Evolutionary conservation across 306 rosid species (phyloP), one percentile per base, ranked within the genome.

Genomic region (Gastrolobium bilobum): DNA sequence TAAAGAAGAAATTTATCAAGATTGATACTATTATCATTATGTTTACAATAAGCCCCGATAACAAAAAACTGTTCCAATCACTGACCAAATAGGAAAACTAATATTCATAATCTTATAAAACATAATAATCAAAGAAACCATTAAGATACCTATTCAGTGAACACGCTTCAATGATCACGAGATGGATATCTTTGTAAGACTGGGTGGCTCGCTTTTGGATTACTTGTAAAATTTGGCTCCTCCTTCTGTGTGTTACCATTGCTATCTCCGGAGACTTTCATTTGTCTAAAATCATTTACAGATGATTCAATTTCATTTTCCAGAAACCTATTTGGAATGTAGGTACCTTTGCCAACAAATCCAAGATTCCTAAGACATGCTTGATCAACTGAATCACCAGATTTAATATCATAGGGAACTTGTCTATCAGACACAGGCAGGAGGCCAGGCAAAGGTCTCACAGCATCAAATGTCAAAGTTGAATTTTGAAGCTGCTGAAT

Each of bases 91-190:
- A 26, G n/a, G n/a, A 51, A 43, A 76, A 60, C 66, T 62, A 30
- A 26, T 38, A 86, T 31, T 70, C 76, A 60, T 30, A 14, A 38
- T 47, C 79, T 77, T n/a, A 67, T 14, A 83, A n/a, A 72, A 64
- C 74, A 70, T 2, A 33, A 58, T n/a, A 53, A 15, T 59, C 9
- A 43, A 34, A 15, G 29, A 54, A 62, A 29, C 39, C 42, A 6
- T 13, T 2, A 61, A 34, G 56, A 83, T 85, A 89, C 94, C 97
- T 84, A 86, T 80, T 91, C 84, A 43, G 81, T 57, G 78, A 86
- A 86, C 60, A 68, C 76, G 50, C 87, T 82, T 79, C 56, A 81
- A 84, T 81, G 81, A 75, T 84, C 89, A 59, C 75, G 67, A 35
- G 87, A 84, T 57, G 84, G 76, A 83, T 60, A 85, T 58, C 83